Evolutionary conservation across 225 moss, liverwort and hornwort species (phyloP).

Genomic region (Bryum argenteum): DNA sequence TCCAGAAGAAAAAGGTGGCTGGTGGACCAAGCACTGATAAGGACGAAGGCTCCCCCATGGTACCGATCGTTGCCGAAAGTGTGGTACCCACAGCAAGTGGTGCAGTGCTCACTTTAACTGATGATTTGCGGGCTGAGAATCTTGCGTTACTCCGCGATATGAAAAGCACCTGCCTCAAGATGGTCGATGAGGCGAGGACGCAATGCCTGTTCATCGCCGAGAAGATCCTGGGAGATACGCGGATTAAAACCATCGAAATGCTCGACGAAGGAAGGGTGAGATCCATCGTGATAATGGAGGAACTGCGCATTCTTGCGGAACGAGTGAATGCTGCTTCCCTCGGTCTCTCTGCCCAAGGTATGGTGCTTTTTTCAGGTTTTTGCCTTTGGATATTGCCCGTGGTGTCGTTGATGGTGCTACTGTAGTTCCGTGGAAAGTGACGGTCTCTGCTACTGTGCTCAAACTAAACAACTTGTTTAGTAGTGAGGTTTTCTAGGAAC

Average conservation of each 20-base stretch:
- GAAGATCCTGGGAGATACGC: conserved; percentile 43
- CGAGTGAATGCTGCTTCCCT: conserved; percentile 22
- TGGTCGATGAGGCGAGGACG: conserved; percentile 52
- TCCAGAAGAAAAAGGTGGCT: conserved; percentile 18
- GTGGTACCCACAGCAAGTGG: conserved; percentile 19
- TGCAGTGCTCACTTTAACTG: conserved; percentile 19
- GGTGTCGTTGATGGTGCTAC: neutral
- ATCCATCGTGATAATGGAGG: conserved; percentile 47
- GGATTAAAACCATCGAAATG: conserved; percentile 41
- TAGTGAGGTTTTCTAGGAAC: neutral
- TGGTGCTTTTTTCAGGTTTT: neutral
- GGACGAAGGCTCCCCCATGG: conserved; percentile 33
- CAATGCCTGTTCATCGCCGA: conserved; percentile 41
- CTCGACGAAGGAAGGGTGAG: conserved; percentile 44
- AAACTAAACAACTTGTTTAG: neutral
- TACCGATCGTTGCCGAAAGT: conserved; percentile 11
- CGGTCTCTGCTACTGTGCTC: neutral
- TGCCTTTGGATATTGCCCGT: neutral
- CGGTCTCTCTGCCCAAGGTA: conserved; percentile 42
- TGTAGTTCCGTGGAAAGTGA: neutral
- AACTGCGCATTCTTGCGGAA: conserved; percentile 40
- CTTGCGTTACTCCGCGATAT: conserved; percentile 41
- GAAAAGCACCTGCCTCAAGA: conserved; percentile 45
- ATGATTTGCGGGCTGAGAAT: conserved; percentile 40
- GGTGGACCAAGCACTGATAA: conserved; percentile 38